A percentile compares a stretch with the other conserved stretches of the same genome.
These are phyloP conservation scores for Phialophora expanda DNA, from an alignment of 2,329 filamentous ascomycete genomes.

Conservation along the genomic window DNA sequence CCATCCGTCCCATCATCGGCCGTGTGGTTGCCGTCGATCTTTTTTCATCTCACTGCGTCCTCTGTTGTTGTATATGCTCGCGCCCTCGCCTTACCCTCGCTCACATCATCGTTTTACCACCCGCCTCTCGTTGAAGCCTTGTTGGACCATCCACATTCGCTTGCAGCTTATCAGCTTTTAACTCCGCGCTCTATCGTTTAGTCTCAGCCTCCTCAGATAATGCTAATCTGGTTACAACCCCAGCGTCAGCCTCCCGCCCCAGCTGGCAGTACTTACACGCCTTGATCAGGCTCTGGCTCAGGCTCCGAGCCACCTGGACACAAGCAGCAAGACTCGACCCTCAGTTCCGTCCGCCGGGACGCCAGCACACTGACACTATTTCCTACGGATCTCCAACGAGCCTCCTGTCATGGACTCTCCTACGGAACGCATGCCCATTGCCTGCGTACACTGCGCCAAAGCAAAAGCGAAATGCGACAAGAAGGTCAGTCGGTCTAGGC, in stretches of 20 bases:
- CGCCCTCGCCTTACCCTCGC: slow-evolving; percentile 27
- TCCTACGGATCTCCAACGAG: slow-evolving; percentile 2
- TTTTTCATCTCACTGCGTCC: slow-evolving; percentile 20
- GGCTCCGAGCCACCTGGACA: slow-evolving; percentile 11
- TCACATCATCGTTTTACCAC: slow-evolving; percentile 19
- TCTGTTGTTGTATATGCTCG: slow-evolving; percentile 31
- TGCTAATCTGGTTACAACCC: slow-evolving; percentile 31
- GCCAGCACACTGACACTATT: background rate
- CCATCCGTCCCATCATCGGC: slow-evolving; percentile 24
- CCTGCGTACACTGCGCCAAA: slow-evolving; percentile 41
- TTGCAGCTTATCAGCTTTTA: slow-evolving; percentile 20
- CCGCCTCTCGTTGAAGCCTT: slow-evolving; percentile 31
- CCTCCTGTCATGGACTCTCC: slow-evolving; percentile 35
- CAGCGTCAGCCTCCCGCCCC: slow-evolving; percentile 21
- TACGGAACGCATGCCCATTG: slow-evolving; percentile 40
- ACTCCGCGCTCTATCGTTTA: slow-evolving; percentile 20
- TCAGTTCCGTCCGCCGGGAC: slow-evolving; percentile 4
- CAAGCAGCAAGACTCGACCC: slow-evolving; percentile 2
- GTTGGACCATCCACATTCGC: slow-evolving; percentile 31
- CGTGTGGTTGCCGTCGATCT: slow-evolving; percentile 26
- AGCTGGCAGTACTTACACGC: slow-evolving; percentile 4
- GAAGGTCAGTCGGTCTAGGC: slow-evolving; percentile 37
- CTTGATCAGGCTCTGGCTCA: slow-evolving; percentile 17
- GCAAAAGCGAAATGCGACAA: slow-evolving; percentile 42
- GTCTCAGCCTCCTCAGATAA: slow-evolving; percentile 31